Percentiles rank a stretch among this genome's conserved stretches.
Evolutionary conservation across 2,329 filamentous ascomycete species (phyloP).

Genomic region (Emmonsiellopsis sp.): DNA sequence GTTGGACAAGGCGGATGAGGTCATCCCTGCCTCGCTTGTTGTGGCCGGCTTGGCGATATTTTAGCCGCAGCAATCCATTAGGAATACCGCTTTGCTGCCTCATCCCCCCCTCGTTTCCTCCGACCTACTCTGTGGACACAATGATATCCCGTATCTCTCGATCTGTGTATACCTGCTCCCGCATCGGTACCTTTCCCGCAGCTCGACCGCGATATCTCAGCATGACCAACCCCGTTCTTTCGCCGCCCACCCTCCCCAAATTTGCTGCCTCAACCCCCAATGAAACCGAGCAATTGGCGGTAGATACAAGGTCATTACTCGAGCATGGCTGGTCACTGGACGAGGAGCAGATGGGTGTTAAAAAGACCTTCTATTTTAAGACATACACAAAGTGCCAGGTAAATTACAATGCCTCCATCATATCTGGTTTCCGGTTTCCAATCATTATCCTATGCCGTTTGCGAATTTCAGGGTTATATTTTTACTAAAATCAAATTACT

Average conservation of each 20-base stretch:
- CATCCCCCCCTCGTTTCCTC: background rate
- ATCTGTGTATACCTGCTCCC: background rate
- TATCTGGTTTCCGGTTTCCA: background rate
- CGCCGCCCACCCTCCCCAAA: background rate
- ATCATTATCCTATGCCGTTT: background rate
- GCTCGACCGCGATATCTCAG: background rate
- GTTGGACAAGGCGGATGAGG: too few species aligned
- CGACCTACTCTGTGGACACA: background rate
- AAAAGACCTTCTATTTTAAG: conserved; percentile 30
- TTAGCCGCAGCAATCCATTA: too few species aligned
- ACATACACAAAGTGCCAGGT: conserved; percentile 31
- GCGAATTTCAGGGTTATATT: background rate
- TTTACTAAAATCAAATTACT: background rate
- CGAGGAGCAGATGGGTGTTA: conserved; percentile 22
- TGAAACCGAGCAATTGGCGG: background rate
- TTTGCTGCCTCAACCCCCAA: background rate
- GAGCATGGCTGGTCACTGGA: conserved; percentile 26
- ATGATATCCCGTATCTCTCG: background rate
- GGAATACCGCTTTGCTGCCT: background rate
- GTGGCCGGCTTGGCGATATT: too few species aligned
- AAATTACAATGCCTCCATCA: conserved; percentile 7
- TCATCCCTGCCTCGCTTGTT: too few species aligned
- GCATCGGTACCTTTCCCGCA: background rate
- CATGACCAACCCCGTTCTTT: background rate
- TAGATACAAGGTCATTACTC: conserved; percentile 17